Evolutionary conservation across 2,329 filamentous ascomycete genomes (phyloP), one percentile per base, ranked within the genome.

Genomic region (Trichoderma gracile): DNA sequence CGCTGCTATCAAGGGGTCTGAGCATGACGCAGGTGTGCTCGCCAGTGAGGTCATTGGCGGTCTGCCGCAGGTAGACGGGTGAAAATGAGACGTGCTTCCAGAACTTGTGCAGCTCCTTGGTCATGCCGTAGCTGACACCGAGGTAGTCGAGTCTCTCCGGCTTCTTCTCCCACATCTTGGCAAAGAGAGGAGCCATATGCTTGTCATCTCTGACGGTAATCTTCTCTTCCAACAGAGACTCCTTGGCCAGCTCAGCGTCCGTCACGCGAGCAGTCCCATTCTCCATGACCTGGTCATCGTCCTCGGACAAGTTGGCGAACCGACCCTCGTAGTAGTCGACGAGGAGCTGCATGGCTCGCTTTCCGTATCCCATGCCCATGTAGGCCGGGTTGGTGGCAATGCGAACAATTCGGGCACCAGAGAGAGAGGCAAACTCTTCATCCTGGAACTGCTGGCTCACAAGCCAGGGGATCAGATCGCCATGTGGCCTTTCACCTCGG

Each of bases 11-110:
- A 7, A 99, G 82, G 1, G 93, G 90, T 64, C 92, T 87, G 55
- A 99, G 84, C 96, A 99, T 99, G 30, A 99, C 94, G 74, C 93
- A 97, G 0, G 95, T 97, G 75, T 99, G 95, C 78, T 99, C 95
- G 63, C 95, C 95, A 0, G 96, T 99, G 52, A 99, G 83, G 64
- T 98, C 95, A 74, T 98, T 99, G 58, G 95, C 84, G 2, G 96
- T 99, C 79, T 99, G 95, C 40, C 95, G 86, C 15, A 99, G 84
- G 73, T 99, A 99, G 0, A 99, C 92, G 0, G 95, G 95, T 2
- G 88, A 86, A 75, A 97, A 99, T 0, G 83, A 82, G 17, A 90
- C 86, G 42, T 91, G 89, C 78, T 97, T 97, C 95, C 95, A 99
- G 82, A 99, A 99, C 73, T 92, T 96, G 80, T 97, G 95, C 15